These are phyloP conservation scores for Mycena leptocephala DNA, from an alignment of 768 basidiomycete genomes.

Conservation along the genomic window DNA sequence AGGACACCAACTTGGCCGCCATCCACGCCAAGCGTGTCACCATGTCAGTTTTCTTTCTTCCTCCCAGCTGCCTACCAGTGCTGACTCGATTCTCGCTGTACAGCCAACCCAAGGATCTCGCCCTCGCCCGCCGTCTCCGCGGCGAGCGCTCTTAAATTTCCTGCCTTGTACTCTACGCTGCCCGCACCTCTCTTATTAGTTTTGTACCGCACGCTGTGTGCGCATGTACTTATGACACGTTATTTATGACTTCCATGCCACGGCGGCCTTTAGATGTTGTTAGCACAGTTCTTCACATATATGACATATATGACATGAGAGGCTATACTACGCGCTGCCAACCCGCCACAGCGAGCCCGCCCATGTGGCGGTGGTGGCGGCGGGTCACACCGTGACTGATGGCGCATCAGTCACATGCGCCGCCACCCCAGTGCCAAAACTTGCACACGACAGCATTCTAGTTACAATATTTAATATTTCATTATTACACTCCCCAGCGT, in stretches of 20 bases:
- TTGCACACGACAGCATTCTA: too few relatives aligned
- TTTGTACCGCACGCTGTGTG: conserved; percentile 4
- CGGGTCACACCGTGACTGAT: neutral
- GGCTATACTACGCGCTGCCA: too few relatives aligned
- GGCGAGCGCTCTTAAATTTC: conserved; percentile 83
- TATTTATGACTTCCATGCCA: neutral
- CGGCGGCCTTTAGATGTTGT: neutral
- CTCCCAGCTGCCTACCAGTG: neutral
- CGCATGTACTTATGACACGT: neutral
- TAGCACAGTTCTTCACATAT: neutral
- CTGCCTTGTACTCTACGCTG: neutral
- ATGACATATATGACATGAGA: too few relatives aligned
- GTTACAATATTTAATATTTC: too few relatives aligned
- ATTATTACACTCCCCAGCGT: too few relatives aligned
- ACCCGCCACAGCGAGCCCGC: too few relatives aligned
- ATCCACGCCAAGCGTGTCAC: conserved; percentile 87
- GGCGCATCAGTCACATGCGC: neutral
- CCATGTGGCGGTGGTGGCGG: too few relatives aligned
- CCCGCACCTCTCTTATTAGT: neutral
- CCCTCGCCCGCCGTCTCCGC: conserved; percentile 88
- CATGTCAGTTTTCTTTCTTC: conserved; percentile 29
- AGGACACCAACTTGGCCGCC: conserved; percentile 93
- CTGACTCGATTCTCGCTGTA: conserved; percentile 39
- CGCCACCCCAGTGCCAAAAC: too few relatives aligned
- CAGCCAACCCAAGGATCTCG: conserved; percentile 92